Conservation (phyloP, 208 protist species). For the Wallacemonas collosoma region DNA sequence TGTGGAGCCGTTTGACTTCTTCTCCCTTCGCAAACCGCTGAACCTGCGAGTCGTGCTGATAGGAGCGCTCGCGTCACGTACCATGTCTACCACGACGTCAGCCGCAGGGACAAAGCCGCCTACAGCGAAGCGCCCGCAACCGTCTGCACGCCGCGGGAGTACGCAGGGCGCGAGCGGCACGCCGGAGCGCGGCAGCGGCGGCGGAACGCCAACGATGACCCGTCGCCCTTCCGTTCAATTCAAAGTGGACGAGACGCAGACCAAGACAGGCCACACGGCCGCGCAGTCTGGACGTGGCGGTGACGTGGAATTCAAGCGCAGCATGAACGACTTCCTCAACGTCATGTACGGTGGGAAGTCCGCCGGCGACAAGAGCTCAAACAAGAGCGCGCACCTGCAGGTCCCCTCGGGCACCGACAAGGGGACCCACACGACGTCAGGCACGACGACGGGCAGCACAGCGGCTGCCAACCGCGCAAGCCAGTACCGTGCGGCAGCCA, state of each 20-base stretch:
- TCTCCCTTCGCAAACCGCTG: no score
- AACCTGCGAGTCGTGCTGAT: no score
- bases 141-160: background rate
- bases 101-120: constrained; percentile 8
- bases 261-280: background rate
- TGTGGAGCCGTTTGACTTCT: no score
- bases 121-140: constrained; percentile 1
- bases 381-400: background rate
- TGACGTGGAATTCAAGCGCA: constrained; percentile 31
- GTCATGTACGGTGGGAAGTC: constrained; percentile 37
- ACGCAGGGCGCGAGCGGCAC: constrained; percentile 1
- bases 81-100: background rate
- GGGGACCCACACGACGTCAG: no score
- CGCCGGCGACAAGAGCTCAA: background rate
- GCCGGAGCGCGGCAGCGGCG: constrained; percentile 18
- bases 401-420: background rate
- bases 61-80: no score
- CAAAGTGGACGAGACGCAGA: constrained; percentile 3
- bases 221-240: constrained; percentile 30
- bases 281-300: background rate
- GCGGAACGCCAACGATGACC: background rate
- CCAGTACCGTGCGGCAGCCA: constrained; percentile 6
- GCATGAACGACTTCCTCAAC: constrained; percentile 43
- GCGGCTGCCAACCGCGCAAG: background rate
- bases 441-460: background rate